Evolutionary conservation across 352 stramenopile genomes (phyloP).

Genomic region (Phytopythium litorale): DNA sequence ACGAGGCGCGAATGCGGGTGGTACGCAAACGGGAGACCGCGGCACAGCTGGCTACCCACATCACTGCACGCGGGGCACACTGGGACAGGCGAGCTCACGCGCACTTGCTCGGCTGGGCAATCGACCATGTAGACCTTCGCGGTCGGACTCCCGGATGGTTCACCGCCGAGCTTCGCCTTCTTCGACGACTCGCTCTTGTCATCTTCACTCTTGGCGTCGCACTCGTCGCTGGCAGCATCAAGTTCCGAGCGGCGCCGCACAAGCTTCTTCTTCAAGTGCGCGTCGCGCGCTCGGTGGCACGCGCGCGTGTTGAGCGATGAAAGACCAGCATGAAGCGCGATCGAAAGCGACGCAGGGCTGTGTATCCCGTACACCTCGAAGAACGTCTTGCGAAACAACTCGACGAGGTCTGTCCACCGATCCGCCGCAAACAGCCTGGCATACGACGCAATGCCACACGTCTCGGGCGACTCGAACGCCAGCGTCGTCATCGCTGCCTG

Average conservation of each 20-base stretch:
- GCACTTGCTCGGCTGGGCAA: not conserved
- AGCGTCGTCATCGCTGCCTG: slow-evolving; percentile 76
- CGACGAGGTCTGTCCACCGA: slow-evolving; percentile 51
- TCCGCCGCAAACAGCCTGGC: slow-evolving; percentile 58
- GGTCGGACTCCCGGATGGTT: not conserved
- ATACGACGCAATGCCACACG: slow-evolving; percentile 60
- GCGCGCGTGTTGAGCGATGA: slow-evolving; percentile 74
- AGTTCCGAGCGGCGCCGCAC: slow-evolving; percentile 11
- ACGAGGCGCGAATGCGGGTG: slow-evolving; percentile 82
- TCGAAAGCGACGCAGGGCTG: slow-evolving; percentile 56
- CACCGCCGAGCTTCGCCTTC: slow-evolving; percentile 33
- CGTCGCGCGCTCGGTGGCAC: slow-evolving; percentile 50
- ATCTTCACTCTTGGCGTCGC: slow-evolving; percentile 12
- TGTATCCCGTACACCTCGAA: slow-evolving; percentile 67
- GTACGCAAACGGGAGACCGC: slow-evolving; percentile 62
- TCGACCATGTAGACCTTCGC: not conserved
- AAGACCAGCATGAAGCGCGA: slow-evolving; percentile 61
- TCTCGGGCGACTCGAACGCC: slow-evolving; percentile 54
- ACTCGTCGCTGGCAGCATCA: slow-evolving; percentile 15
- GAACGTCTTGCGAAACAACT: slow-evolving; percentile 61
- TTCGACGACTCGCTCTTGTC: slow-evolving; percentile 33
- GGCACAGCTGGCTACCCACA: slow-evolving; percentile 55
- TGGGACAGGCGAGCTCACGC: slow-evolving; percentile 23
- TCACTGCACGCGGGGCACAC: slow-evolving; percentile 77
- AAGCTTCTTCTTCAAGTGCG: slow-evolving; percentile 33